phyloP scores from a whole-genome alignment of 805 yeast species.

The Starmerella riodocensis region DNA sequence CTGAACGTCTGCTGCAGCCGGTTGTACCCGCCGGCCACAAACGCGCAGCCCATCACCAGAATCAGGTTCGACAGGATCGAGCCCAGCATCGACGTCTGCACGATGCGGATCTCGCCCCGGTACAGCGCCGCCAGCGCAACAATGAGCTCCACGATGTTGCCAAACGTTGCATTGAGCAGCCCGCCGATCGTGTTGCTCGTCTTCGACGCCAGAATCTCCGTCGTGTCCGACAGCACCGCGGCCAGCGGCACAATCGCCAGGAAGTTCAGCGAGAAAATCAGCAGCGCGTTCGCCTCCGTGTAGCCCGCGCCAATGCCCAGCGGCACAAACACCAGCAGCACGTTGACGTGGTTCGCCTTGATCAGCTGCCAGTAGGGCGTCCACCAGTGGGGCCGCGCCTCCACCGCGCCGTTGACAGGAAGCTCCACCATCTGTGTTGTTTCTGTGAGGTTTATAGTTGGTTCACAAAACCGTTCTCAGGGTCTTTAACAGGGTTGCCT shows the following conservation, averaged over 20 bases:
- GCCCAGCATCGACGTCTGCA: conserved; percentile 95
- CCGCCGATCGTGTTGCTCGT: conserved; percentile 93
- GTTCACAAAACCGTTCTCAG: no score
- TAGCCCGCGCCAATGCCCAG: conserved; percentile 66
- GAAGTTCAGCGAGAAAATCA: conserved; percentile 62
- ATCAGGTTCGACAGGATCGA: conserved; percentile 78
- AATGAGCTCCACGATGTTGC: conserved; percentile 93
- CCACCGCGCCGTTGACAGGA: no score
- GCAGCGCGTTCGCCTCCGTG: conserved; percentile 40
- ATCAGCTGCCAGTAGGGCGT: conserved; percentile 12
- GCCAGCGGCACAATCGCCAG: conserved; percentile 88
- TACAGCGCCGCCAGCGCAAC: conserved; percentile 81
- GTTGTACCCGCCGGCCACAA: conserved; percentile 81
- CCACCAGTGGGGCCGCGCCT: no score
- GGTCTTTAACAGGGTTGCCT: no score
- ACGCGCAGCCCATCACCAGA: conserved; percentile 90
- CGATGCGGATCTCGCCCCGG: conserved; percentile 80
- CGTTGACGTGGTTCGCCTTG: conserved; percentile 39
- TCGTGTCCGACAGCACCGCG: conserved; percentile 75
- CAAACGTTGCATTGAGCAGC: conserved; percentile 87
- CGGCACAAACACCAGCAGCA: conserved; percentile 73
- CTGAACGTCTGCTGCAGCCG: conserved; percentile 78
- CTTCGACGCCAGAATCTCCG: conserved; percentile 78
- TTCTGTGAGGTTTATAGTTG: no score
- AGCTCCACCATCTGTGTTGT: no score